These are phyloP conservation scores for Aphanomyces invadans DNA, from an alignment of 352 stramenopile genomes.

Conservation along the genomic window DNA sequence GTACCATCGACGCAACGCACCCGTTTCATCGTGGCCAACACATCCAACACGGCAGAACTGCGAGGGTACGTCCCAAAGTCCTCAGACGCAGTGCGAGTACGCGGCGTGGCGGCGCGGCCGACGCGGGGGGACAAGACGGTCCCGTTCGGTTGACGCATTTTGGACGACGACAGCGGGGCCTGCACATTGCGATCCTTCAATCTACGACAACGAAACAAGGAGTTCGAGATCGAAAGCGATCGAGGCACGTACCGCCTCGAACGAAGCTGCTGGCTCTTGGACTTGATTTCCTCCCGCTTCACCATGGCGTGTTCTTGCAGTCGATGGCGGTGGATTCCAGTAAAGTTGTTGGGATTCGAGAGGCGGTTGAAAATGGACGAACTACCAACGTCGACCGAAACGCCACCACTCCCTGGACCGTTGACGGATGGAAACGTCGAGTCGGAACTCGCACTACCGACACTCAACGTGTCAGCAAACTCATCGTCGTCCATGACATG, in stretches of 20 bases:
- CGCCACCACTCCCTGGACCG: background rate
- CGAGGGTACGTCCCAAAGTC: constrained; percentile 38
- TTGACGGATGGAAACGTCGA: constrained; percentile 33
- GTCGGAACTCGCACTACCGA: constrained; percentile 49
- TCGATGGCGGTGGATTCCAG: constrained; percentile 82
- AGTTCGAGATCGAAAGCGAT: background rate
- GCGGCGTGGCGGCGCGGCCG: constrained; percentile 43
- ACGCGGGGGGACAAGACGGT: constrained; percentile 36
- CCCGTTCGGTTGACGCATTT: constrained; percentile 9
- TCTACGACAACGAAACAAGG: background rate
- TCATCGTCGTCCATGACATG: constrained; percentile 31
- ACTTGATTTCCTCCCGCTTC: constrained; percentile 76
- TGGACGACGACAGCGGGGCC: background rate
- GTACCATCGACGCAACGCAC: no score
- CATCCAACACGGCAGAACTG: constrained; percentile 58
- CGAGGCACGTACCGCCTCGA: constrained; percentile 54
- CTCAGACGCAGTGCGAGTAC: constrained; percentile 33
- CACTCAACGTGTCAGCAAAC: constrained; percentile 30
- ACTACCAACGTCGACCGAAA: constrained; percentile 27
- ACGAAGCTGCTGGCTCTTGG: constrained; percentile 59
- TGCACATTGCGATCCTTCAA: constrained; percentile 23
- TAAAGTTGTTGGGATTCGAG: constrained; percentile 82
- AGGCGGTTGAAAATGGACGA: constrained; percentile 78
- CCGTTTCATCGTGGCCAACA: constrained; percentile 72
- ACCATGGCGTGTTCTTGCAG: constrained; percentile 58